Evolutionary conservation across 257 asterid genomes (phyloP).

Genomic region (Solanum tarapatanum): DNA sequence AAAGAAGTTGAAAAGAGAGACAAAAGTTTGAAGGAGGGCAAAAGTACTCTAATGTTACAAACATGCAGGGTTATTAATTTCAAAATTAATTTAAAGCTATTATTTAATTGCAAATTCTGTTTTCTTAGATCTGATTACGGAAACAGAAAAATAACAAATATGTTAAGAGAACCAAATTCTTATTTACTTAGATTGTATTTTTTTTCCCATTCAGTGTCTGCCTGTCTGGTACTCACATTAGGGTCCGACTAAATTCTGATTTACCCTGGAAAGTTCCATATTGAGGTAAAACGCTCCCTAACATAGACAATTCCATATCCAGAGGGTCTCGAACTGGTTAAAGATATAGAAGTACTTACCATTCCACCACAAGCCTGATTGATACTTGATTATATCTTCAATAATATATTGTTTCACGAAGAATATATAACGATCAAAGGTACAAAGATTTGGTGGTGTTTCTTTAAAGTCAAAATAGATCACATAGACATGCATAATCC

Average conservation of each 20-base stretch:
- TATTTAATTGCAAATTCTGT: neutral
- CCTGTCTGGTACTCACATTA: too few relatives aligned
- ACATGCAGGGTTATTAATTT: neutral
- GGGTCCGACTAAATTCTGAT: too few relatives aligned
- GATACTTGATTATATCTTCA: neutral
- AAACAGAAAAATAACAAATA: neutral
- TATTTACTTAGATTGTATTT: too few relatives aligned
- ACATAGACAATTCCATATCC: neutral
- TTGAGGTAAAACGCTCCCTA: neutral
- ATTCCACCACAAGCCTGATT: neutral
- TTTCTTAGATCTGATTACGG: neutral
- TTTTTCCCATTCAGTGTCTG: too few relatives aligned
- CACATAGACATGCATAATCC: neutral
- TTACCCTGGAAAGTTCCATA: too few relatives aligned
- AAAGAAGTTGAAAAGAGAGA: neutral
- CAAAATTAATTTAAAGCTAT: neutral
- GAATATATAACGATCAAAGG: neutral
- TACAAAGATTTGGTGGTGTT: neutral
- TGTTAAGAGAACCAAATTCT: neutral
- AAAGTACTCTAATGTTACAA: neutral
- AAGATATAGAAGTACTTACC: neutral
- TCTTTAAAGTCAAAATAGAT: neutral
- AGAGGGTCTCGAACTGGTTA: too few relatives aligned
- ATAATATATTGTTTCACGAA: neutral
- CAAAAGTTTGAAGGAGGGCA: neutral